phyloP scores from a whole-genome alignment of 1,139 yeast genomes.

The Candida pseudoviswanathii region DNA sequence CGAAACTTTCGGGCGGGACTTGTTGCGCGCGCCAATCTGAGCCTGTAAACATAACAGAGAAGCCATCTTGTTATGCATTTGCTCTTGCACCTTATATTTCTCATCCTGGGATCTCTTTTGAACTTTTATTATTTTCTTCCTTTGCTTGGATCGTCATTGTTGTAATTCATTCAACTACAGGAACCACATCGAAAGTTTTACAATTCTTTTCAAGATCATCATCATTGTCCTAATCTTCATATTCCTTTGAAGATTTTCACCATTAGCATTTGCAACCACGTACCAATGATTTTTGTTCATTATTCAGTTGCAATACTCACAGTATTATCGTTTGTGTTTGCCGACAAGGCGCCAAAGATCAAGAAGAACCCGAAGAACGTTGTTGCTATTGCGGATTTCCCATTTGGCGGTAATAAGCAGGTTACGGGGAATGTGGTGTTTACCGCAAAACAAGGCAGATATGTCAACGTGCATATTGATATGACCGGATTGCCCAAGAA shows the following conservation, averaged over 20 bases:
- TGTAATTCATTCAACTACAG: background rate
- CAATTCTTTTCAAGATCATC: constrained; percentile 10
- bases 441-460: constrained; percentile 46
- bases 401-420: constrained; percentile 40
- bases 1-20: no score
- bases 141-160: background rate
- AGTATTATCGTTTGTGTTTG: constrained; percentile 5
- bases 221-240: constrained; percentile 13
- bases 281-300: background rate
- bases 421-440: constrained; percentile 54
- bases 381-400: constrained; percentile 61
- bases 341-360: constrained; percentile 39
- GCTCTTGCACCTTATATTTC: no score
- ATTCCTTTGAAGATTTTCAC: constrained; percentile 12
- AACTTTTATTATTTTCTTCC: background rate
- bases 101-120: no score
- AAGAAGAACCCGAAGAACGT: constrained; percentile 46
- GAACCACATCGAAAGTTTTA: background rate
- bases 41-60: no score
- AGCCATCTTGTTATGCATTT: no score
- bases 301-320: background rate
- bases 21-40: no score
- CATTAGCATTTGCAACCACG: no score
- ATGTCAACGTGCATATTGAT: constrained; percentile 61
- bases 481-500: constrained; percentile 55